Percentiles rank a stretch among this genome's conserved stretches.
These are phyloP conservation scores for Scheffersomyces stambukii DNA, from an alignment of 1,139 yeast genomes.

Conservation along the genomic window DNA sequence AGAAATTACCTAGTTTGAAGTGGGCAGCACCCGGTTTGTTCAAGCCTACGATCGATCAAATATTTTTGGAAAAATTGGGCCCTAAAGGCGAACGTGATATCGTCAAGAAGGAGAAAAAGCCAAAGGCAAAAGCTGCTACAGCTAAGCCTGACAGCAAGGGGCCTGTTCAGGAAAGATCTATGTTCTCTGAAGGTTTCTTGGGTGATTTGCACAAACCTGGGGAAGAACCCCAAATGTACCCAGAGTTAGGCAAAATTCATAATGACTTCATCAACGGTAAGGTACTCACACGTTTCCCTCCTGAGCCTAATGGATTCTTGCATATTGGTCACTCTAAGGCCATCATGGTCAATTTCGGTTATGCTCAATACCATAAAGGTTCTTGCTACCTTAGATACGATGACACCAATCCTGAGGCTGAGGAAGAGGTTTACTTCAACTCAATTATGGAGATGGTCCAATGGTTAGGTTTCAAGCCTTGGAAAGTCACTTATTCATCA, in stretches of 20 bases:
- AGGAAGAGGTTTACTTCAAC: constrained; percentile 85
- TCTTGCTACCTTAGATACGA: constrained; percentile 89
- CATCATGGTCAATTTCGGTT: constrained; percentile 94
- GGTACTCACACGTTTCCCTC: constrained; percentile 94
- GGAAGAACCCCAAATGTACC: constrained; percentile 85
- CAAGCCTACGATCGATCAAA: constrained; percentile 81
- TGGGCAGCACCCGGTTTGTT: constrained; percentile 90
- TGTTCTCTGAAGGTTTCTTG: constrained; percentile 93
- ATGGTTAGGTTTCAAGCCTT: constrained; percentile 94
- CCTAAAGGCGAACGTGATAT: constrained; percentile 96
- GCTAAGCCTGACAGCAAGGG: constrained; percentile 19
- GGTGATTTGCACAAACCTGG: constrained; percentile 96
- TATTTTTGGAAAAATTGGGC: constrained; percentile 67
- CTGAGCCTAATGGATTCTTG: constrained; percentile 95
- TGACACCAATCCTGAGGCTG: constrained; percentile 98
- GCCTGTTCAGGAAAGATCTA: constrained; percentile 53
- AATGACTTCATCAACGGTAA: constrained; percentile 71
- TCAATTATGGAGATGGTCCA: constrained; percentile 79
- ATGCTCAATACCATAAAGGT: constrained; percentile 81
- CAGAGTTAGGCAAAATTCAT: constrained; percentile 80
- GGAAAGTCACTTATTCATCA: constrained; percentile 91
- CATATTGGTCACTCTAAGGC: constrained; percentile 99
- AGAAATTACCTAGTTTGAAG: constrained; percentile 67
- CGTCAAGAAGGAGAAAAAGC: constrained; percentile 72
- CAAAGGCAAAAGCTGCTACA: constrained; percentile 20